Base-by-base conservation (phyloP, 805 yeast species). In the Nakazawaea ambrosiae region DNA sequence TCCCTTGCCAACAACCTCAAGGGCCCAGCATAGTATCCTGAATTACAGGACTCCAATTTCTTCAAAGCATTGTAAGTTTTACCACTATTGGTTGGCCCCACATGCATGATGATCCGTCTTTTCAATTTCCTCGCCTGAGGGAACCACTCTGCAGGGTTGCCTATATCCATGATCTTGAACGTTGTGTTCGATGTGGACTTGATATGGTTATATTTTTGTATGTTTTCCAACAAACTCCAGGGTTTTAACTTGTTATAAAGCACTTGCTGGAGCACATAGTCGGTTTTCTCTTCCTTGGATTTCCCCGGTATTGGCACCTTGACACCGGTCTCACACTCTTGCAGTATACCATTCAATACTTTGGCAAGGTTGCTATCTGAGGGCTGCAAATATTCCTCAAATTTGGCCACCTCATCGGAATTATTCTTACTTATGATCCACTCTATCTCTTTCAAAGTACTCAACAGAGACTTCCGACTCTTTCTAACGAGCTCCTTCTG, bases 31-130 rank as follows among this genome's bases (percentile, higher is more conserved):
- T 81, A 92, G 47, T 82, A 84, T 0, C 98, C 98, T 15, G 78
- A 69, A 23, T 75, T 66, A 12, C 87, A 77, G 16, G 57, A 50
- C 47, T 78, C 78, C 34, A 92, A 65, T 39, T 76, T 68, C 49
- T 81, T 68, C 32, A 92, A 61, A 0, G 97, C 95, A 33, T 74
- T 71, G 53, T 85, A 84, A 0, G 97, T 92, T 51, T 92, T 92
- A 10, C 99, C 99, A 47, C 92, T 80, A 55, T 92, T 92, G 0
- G 99, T 92, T 1, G 99, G 98, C 0, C 99, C 99, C 9, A 92
- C 85, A 55, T 92, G 99, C 78, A 92, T 73, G n/a, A 82, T 70
- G 34, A 92, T 68, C 35, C 81, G 79, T 27, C 99, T 66, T 45
- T 76, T 78, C 63, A 87, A 65, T 45, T 77, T 73, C 27, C 97